Base-by-base conservation (phyloP, 495 filamentous ascomycete genomes). In the Evernia prunastri region DNA sequence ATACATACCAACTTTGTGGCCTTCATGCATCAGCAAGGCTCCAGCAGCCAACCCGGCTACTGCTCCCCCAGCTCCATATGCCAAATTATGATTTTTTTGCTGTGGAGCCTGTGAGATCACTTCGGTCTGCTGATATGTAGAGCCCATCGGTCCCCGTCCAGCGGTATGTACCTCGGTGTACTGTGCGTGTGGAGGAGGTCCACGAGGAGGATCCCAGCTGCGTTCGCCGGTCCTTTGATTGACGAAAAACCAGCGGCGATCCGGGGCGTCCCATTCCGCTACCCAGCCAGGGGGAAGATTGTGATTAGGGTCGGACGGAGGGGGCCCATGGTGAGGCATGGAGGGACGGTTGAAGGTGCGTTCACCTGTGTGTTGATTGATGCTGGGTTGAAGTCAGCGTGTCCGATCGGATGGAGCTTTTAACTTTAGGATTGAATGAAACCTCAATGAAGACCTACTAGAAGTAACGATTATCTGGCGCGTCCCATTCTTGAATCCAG, bases 401-500 rank as follows among this genome's bases (percentile, higher is more conserved):
- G n/a, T n/a, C n/a, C n/a, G n/a, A n/a, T n/a, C n/a, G n/a, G n/a
- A n/a, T n/a, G n/a, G n/a, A n/a, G n/a, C n/a, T n/a, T n/a, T n/a
- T n/a, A n/a, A 20, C 1, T 33, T n/a, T 0, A 11, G 29, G 0
- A 17, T 18, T 12, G 51, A 33, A n/a, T 33, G 18, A 33, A 15
- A 7, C 4, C 27, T 20, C 3, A 2, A 20, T 20, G 17, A 33
- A 29, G 7, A 54, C 51, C 13, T 54, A 54, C 51, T 54, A 54
- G 17, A 54, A 54, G 29, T 33, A 54, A 3, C 51, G 51, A 12
- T 54, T 54, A 10, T 54, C 29, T 33, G 51, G 51, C 13, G 51
- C 51, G 51, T 54, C 51, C 51, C 51, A 54, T 29, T 54, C 51
- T 54, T 54, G 29, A 29, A 54, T 54, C 51, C 51, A 54, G 29